Conservation (phyloP, 2,329 filamentous ascomycete species). For the Colletotrichum limetticola region DNA sequence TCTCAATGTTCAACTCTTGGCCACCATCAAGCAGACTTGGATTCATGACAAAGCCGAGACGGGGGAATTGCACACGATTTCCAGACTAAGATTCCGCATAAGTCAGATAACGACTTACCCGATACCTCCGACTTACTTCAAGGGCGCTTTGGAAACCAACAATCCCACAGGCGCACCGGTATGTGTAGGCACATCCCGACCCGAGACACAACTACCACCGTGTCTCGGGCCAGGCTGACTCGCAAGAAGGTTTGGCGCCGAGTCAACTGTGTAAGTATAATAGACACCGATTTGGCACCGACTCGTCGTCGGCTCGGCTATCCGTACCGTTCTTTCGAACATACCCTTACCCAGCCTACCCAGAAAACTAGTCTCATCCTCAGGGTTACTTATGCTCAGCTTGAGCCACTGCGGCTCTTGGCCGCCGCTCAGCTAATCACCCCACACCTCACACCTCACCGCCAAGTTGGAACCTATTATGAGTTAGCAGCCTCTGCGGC, state of each 20-base stretch:
- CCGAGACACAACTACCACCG: neutral
- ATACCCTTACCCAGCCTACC: neutral
- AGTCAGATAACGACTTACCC: neutral
- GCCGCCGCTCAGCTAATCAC: neutral
- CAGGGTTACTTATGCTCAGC: neutral
- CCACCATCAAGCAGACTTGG: too few relatives aligned
- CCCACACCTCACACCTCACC: slow-evolving; percentile 12
- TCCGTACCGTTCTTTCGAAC: neutral
- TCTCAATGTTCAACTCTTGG: neutral
- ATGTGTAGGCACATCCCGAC: neutral
- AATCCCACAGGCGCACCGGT: neutral
- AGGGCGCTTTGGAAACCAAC: neutral
- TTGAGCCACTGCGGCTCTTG: neutral
- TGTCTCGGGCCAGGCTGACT: neutral
- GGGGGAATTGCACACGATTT: neutral
- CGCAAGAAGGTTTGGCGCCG: neutral
- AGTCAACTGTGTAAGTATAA: too few relatives aligned
- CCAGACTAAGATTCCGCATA: neutral
- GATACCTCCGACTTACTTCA: neutral
- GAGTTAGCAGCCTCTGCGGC: neutral
- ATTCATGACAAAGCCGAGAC: neutral
- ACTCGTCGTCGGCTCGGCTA: neutral
- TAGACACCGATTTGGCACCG: neutral
- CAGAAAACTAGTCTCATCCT: neutral
- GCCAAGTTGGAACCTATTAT: neutral